phyloP scores from a whole-genome alignment of 805 yeast genomes.

The Candida adriatica region DNA sequence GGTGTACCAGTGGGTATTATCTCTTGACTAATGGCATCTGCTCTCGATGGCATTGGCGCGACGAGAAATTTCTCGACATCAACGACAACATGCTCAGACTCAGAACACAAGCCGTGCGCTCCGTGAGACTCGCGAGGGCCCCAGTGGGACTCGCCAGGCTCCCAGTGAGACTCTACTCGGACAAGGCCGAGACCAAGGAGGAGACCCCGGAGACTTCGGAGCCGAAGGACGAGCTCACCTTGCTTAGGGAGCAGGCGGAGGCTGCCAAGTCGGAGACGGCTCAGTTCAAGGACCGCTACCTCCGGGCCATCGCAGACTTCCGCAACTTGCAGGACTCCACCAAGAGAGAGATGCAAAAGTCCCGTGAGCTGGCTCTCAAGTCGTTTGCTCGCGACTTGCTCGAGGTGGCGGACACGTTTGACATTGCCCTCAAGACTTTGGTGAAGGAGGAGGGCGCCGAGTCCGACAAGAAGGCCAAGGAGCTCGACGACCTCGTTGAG shows the following conservation, averaged over 20 bases:
- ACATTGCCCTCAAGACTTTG: slow-evolving; percentile 23
- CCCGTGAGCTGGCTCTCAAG: slow-evolving; percentile 24
- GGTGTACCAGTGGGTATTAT: too few relatives aligned
- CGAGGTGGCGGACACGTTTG: slow-evolving; percentile 25
- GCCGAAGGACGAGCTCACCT: slow-evolving; percentile 20
- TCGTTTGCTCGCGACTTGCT: slow-evolving; percentile 24
- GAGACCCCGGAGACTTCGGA: slow-evolving; percentile 11
- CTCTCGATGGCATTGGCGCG: too few relatives aligned
- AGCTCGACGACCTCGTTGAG: slow-evolving; percentile 41
- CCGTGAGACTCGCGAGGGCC: too few relatives aligned
- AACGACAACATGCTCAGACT: too few relatives aligned
- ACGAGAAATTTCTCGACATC: too few relatives aligned
- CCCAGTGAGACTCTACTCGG: slow-evolving; percentile 21
- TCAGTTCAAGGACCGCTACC: slow-evolving; percentile 21
- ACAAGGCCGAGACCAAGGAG: slow-evolving; percentile 15
- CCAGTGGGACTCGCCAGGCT: neutral
- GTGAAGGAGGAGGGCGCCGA: slow-evolving; percentile 21
- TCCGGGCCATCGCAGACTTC: slow-evolving; percentile 25
- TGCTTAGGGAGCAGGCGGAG: slow-evolving; percentile 14
- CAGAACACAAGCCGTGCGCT: too few relatives aligned
- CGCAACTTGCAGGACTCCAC: slow-evolving; percentile 26
- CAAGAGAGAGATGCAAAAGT: slow-evolving; percentile 24
- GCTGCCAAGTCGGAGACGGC: slow-evolving; percentile 21
- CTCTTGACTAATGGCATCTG: too few relatives aligned
- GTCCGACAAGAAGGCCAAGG: slow-evolving; percentile 25